phyloP scores from a whole-genome alignment of 1,284 basidiomycete species.

The Ustilago crameri region DNA sequence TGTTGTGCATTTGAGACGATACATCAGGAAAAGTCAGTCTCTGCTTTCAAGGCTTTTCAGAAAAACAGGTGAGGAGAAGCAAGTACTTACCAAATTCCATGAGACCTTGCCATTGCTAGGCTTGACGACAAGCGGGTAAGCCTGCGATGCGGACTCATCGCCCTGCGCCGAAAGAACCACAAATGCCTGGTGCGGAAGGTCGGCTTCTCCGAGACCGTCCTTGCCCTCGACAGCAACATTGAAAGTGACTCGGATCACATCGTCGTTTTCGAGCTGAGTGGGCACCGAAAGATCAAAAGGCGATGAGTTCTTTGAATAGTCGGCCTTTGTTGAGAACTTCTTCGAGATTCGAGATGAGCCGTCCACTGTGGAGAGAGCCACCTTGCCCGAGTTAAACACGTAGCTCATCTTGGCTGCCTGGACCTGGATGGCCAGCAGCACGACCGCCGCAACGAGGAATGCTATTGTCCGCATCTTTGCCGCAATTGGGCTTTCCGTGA shows the following conservation, averaged over 20 bases:
- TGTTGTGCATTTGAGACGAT: constrained; percentile 10
- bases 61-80: not conserved
- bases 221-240: constrained; percentile 33
- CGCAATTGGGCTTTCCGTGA: not conserved
- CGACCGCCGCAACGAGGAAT: not conserved
- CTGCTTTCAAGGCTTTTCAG: too few relatives aligned
- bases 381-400: constrained; percentile 44
- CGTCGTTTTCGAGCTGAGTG: constrained; percentile 47
- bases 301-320: constrained; percentile 32
- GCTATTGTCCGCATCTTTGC: constrained; percentile 32
- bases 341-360: constrained; percentile 48
- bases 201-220: constrained; percentile 38
- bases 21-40: not conserved
- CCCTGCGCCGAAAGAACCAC: constrained; percentile 38
- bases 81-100: constrained; percentile 51
- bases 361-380: constrained; percentile 46
- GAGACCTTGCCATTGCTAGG: constrained; percentile 44
- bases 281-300: constrained; percentile 32
- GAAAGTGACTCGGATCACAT: constrained; percentile 49
- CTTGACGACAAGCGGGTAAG: constrained; percentile 48
- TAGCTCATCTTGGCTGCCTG: constrained; percentile 47
- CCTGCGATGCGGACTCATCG: constrained; percentile 14
- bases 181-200: constrained; percentile 50
- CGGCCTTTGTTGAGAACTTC: constrained; percentile 32
- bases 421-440: constrained; percentile 24